Percentiles rank a stretch among this genome's conserved stretches.
Conservation (phyloP, 768 basidiomycete species). For the Baorangia bicolor region DNA sequence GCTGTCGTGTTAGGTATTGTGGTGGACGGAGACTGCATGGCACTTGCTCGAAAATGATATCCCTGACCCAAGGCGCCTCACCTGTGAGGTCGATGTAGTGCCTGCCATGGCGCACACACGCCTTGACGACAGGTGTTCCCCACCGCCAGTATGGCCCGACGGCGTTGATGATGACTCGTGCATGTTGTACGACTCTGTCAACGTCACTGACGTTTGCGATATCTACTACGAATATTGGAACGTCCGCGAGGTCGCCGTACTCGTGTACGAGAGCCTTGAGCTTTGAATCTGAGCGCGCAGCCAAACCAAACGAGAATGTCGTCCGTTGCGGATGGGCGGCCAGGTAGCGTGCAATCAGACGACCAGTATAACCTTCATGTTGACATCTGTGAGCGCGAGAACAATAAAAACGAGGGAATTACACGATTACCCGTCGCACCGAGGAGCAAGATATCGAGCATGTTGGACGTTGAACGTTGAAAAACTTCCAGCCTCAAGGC, state of each 20-base stretch:
- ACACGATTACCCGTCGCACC: slow-evolving; percentile 57
- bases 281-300: slow-evolving; percentile 65
- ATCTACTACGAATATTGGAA: slow-evolving; percentile 56
- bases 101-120: slow-evolving; percentile 69
- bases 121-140: slow-evolving; percentile 76
- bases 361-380: slow-evolving; percentile 61
- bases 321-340: slow-evolving; percentile 55
- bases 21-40: slow-evolving; percentile 4
- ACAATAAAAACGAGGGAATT: neutral
- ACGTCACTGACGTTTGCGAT: slow-evolving; percentile 53
- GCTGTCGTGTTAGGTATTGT: slow-evolving; percentile 13
- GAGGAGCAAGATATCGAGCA: slow-evolving; percentile 63
- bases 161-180: slow-evolving; percentile 72
- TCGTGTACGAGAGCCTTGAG: slow-evolving; percentile 52
- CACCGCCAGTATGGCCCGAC: slow-evolving; percentile 74
- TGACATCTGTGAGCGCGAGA: slow-evolving; percentile 11
- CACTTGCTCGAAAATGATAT: slow-evolving; percentile 59
- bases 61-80: slow-evolving; percentile 63
- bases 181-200: slow-evolving; percentile 52
- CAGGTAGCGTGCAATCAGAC: slow-evolving; percentile 68
- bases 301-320: slow-evolving; percentile 65
- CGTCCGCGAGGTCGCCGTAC: slow-evolving; percentile 39
- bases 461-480: slow-evolving; percentile 22
- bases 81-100: slow-evolving; percentile 89
- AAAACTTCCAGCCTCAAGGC: neutral